Evolutionary conservation across 2,329 filamentous ascomycete species (phyloP).

Genomic region (Fusarium sp.): DNA sequence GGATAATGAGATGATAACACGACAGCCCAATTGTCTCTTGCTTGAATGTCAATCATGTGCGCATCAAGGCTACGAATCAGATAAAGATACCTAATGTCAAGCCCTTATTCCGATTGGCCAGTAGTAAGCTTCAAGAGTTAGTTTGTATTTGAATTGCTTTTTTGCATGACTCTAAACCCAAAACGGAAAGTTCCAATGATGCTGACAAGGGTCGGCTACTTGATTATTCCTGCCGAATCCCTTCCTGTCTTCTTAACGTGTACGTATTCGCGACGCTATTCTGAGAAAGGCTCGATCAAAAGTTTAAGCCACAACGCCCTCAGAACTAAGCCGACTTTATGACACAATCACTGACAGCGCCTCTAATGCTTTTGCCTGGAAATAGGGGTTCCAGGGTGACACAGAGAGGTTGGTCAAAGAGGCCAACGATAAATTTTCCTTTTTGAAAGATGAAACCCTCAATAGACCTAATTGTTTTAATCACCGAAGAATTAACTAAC

Average conservation of each 20-base stretch:
- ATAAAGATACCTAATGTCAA: not conserved
- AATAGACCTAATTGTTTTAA: too few species aligned
- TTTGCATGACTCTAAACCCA: not conserved
- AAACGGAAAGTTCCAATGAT: not conserved
- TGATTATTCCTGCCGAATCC: not conserved
- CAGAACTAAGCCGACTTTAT: too few species aligned
- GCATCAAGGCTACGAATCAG: not conserved
- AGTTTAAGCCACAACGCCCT: too few species aligned
- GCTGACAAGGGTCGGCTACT: not conserved
- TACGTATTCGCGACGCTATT: not conserved
- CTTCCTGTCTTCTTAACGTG: too few species aligned
- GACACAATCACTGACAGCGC: too few species aligned
- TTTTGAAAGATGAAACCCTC: too few species aligned
- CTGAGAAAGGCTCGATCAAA: not conserved
- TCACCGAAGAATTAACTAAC: too few species aligned
- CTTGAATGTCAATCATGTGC: not conserved
- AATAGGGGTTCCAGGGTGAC: too few species aligned
- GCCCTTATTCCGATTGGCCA: not conserved
- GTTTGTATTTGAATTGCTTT: not conserved
- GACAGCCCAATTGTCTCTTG: not conserved
- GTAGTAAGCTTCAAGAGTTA: not conserved
- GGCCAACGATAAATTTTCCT: too few species aligned
- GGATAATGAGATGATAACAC: not conserved
- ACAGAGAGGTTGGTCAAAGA: too few species aligned
- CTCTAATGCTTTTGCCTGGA: too few species aligned